Evolutionary conservation across 768 basidiomycete genomes (phyloP), one percentile per base, ranked within the genome.

Genomic region (Agaricus sinodeliciosus): DNA sequence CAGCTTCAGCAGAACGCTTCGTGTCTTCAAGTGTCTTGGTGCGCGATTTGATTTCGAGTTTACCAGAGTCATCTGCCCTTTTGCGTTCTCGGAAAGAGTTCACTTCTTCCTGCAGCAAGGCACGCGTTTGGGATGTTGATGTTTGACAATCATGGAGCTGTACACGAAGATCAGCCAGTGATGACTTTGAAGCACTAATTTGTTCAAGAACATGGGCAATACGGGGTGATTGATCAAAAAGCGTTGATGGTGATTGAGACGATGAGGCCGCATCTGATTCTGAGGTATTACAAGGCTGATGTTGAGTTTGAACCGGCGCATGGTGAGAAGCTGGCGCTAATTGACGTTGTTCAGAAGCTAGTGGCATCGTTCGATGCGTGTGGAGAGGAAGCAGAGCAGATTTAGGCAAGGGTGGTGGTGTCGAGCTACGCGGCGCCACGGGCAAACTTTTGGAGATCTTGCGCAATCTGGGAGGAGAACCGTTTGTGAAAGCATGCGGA

Each of bases 21-120:
- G 81, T 72, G 65, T 99, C 95, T 59, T 99, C 95, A 2, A 97
- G 72, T 2, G 74, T 66, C 69, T 94, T 95, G 44, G 88, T 89
- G 45, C 85, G 84, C n/a, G 77, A 67, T 67, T 92, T 94, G 51
- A 90, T 71, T 63, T 96, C 94, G 19, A 78, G 68, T 48, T 90
- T 80, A 19, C 80, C 78, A 3, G 74, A 73, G 60, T 99, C 95
- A 64, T 98, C 95, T 57, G 85, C 79, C 37, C 85, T 86, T 66
- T 90, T 93, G 55, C 77, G 74, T 43, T 78, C 79, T 25, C 93
- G 81, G 46, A 85, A 79, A 15, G 80, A 75, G 36, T 86, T 84
- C 35, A 97, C 76, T 60, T 93, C 85, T 16, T 66, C 64, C 62
- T 90, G 84, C n/a, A 96, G 75, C 25, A 73, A 68, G 31, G 77